Percentiles rank a stretch among this genome's conserved stretches.
Evolutionary conservation across 805 yeast species (phyloP).

Genomic region (Scheffersomyces ergatensis): DNA sequence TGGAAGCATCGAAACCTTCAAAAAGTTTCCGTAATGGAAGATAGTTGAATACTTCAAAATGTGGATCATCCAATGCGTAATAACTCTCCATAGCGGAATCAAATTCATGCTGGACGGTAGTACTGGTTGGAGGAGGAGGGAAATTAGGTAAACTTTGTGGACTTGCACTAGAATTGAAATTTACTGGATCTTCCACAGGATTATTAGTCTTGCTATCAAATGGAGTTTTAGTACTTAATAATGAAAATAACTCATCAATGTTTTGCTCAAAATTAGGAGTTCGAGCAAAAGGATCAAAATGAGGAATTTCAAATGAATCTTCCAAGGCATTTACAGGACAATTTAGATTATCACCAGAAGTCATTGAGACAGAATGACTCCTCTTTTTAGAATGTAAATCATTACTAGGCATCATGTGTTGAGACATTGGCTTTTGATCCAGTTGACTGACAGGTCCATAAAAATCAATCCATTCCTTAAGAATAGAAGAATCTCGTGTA

Average conservation of each 20-base stretch:
- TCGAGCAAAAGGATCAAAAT: too few species aligned
- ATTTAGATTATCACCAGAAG: too few species aligned
- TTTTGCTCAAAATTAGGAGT: neutral
- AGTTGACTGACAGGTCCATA: constrained; percentile 1
- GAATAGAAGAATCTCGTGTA: neutral
- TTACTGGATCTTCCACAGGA: neutral
- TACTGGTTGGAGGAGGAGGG: constrained; percentile 1
- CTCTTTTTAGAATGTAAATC: too few species aligned
- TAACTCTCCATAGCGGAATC: constrained; percentile 7
- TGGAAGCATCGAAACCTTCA: neutral
- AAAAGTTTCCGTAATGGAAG: neutral
- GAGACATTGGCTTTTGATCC: too few species aligned
- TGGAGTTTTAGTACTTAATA: neutral
- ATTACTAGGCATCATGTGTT: too few species aligned
- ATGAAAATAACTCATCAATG: neutral
- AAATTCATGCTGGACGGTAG: constrained; percentile 2
- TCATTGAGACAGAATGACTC: too few species aligned
- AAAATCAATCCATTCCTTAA: constrained; percentile 1
- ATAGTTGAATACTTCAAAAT: constrained; percentile 8
- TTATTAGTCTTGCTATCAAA: neutral
- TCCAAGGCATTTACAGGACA: too few species aligned
- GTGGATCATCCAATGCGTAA: constrained; percentile 10
- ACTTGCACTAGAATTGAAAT: neutral
- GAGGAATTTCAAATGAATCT: too few species aligned
- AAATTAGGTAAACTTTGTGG: constrained; percentile 1